Conservation (phyloP, 139 green algal genomes). For the Picochlorum sp. region DNA sequence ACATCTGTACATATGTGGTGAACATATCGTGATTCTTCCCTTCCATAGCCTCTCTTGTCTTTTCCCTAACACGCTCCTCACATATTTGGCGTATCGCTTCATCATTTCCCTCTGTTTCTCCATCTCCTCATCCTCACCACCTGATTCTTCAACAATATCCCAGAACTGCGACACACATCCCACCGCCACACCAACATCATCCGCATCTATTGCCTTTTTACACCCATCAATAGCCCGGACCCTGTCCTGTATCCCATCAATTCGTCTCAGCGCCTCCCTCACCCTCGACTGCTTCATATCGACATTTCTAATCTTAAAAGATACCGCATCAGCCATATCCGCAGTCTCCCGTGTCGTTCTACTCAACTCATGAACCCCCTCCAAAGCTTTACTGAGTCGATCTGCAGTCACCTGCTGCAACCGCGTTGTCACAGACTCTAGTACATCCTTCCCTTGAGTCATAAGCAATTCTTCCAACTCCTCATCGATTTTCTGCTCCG, state of each 20-base stretch:
- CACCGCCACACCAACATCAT: conserved; percentile 84
- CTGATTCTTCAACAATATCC: conserved; percentile 57
- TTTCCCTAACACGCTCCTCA: conserved; percentile 47
- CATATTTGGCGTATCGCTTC: conserved; percentile 33
- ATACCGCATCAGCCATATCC: conserved; percentile 71
- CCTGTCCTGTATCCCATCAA: conserved; percentile 70
- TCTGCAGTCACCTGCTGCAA: conserved; percentile 51
- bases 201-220: conserved; percentile 31
- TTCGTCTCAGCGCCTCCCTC: conserved; percentile 39
- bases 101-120: conserved; percentile 8
- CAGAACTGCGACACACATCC: conserved; percentile 65
- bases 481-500: conserved; percentile 69
- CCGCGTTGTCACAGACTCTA: conserved; percentile 47
- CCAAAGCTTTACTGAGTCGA: conserved; percentile 60
- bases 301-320: conserved; percentile 68
- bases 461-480: conserved; percentile 58
- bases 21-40: conserved; percentile 51
- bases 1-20: conserved; percentile 69
- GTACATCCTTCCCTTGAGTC: conserved; percentile 37
- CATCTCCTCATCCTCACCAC: conserved; percentile 2
- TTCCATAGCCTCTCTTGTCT: conserved; percentile 41
- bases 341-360: conserved; percentile 55
- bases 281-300: conserved; percentile 70
- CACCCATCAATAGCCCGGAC: conserved; percentile 67
- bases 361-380: conserved; percentile 63